These are phyloP conservation scores for Cryptococcus sp. DNA, from an alignment of 1,284 basidiomycete species.

Conservation along the genomic window DNA sequence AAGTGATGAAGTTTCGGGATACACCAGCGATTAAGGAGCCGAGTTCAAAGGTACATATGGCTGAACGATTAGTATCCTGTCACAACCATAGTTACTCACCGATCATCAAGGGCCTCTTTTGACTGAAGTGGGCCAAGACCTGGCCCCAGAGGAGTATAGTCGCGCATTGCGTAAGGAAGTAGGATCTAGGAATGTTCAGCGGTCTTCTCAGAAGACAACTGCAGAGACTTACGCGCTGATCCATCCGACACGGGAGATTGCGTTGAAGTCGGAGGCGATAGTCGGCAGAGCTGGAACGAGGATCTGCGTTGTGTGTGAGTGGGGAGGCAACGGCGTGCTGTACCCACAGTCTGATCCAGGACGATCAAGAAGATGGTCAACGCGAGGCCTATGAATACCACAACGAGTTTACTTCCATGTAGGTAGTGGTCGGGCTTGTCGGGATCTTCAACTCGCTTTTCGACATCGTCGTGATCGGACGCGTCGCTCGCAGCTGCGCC, in stretches of 20 bases:
- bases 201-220: not conserved
- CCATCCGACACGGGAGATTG: constrained; percentile 12
- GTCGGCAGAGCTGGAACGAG: constrained; percentile 13
- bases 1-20: constrained; percentile 11
- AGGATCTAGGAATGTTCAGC: constrained; percentile 3
- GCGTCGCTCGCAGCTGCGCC: not conserved
- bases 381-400: constrained; percentile 8
- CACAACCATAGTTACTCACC: not conserved
- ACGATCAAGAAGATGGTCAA: constrained; percentile 12
- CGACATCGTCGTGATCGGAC: not conserved
- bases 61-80: not conserved
- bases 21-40: constrained; percentile 17
- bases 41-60: constrained; percentile 11
- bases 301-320: constrained; percentile 2
- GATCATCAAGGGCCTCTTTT: constrained; percentile 12
- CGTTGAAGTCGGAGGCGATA: constrained; percentile 11
- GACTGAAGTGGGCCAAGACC: constrained; percentile 5
- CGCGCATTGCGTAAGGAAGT: constrained; percentile 18
- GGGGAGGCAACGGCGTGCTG: no score
- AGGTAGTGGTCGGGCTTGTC: constrained; percentile 8
- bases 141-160: constrained; percentile 15
- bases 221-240: constrained; percentile 16
- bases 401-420: constrained; percentile 7
- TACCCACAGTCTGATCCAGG: constrained; percentile 14
- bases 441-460: not conserved